Base-by-base conservation (phyloP, 768 basidiomycete genomes). In the Sporobolomyces phaffii region DNA sequence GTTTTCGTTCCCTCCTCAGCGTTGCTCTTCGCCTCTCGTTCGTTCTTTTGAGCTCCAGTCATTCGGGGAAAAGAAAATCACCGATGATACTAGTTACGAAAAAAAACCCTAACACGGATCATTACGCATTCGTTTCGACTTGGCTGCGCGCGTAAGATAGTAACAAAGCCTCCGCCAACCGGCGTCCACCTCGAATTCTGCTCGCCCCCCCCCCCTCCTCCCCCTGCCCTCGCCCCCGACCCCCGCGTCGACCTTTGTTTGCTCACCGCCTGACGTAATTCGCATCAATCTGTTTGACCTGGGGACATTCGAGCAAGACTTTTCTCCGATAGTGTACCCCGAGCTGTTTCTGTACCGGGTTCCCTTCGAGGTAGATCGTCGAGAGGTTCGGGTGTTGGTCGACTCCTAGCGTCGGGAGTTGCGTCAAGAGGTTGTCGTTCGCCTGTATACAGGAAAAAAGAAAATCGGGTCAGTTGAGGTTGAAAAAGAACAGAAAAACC, bases 341-440 rank as follows among this genome's bases (percentile, higher is more conserved):
- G 74, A 97, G 90, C 18, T 80, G 81, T 49, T 78, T 81, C 76
- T 99, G 92, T 70, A 91, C 88, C 4, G 96, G 96, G 75, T 99
- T 99, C 7, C 85, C 87, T 79, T 99, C 96, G 29, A 99, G 84
- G 76, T 99, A 99, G 10, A 99, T 81, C 1, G 96, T 99, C 75
- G 87, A 82, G 17, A 99, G 81, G 1, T 84, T 81, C 10, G 82
- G 79, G 22, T 79, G 79, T 2, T 94, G 82, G 76, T 93, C 83
- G 0, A 81, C 77, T 41, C 88, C 87, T 9, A 98, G 79, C 4
- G 83, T 81, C 11, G 78, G 81, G 11, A 97, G 79, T 65, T 86
- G 83, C 5, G 85, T 80, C 47, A 99, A 88, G 74, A 86, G 80
- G 78, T 99, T 99, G 69, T 89, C 83, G 77, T 87, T 96, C 70